Evolutionary conservation across 345 rosid genomes (phyloP).

Genomic region (Punica granatum): DNA sequence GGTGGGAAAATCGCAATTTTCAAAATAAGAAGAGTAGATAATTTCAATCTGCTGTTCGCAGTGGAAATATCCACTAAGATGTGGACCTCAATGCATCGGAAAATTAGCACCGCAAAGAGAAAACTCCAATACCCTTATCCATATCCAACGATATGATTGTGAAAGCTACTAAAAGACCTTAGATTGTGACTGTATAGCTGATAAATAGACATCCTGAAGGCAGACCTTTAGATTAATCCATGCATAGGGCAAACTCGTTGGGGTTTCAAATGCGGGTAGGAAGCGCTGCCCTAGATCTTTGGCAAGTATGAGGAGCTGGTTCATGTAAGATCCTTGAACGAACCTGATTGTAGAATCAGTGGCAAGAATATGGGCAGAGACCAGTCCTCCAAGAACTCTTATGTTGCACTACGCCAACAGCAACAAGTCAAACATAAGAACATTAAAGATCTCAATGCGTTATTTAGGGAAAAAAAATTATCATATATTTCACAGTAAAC

Average conservation of each 20-base stretch:
- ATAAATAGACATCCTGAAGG: neutral
- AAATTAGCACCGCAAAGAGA: neutral
- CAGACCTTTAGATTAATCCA: constrained; percentile 92
- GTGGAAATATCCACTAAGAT: neutral
- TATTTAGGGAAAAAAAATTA: neutral
- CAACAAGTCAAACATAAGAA: constrained; percentile 21
- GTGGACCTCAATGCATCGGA: neutral
- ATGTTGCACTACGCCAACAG: constrained; percentile 78
- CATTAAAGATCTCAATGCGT: constrained; percentile 17
- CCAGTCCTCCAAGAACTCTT: constrained; percentile 98
- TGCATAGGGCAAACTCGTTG: constrained; percentile 89
- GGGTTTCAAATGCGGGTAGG: constrained; percentile 78
- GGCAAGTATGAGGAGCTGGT: constrained; percentile 70
- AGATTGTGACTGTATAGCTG: neutral
- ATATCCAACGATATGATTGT: neutral
- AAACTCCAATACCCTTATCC: too few species aligned
- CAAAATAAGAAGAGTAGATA: neutral
- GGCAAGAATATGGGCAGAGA: constrained; percentile 99
- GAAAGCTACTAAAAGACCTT: neutral
- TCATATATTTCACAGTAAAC: neutral
- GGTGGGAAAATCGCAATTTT: neutral
- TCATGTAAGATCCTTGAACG: constrained; percentile 63
- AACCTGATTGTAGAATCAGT: constrained; percentile 68
- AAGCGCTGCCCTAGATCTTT: constrained; percentile 87
- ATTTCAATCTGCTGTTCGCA: neutral